Percentiles rank a stretch among this genome's conserved stretches.
Conservation (phyloP, 2,329 filamentous ascomycete species). For the Penicillium rolfsii region DNA sequence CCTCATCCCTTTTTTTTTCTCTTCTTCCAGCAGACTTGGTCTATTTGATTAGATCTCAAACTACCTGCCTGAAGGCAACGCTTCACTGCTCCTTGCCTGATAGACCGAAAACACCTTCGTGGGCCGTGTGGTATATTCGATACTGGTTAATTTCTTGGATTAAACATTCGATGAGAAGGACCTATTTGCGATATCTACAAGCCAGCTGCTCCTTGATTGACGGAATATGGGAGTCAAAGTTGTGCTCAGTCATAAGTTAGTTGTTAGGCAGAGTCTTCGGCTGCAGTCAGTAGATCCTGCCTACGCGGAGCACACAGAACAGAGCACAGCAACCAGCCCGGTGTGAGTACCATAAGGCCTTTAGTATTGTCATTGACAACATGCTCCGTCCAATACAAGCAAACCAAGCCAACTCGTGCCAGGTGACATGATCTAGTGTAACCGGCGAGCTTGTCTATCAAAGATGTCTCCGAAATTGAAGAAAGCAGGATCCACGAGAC, state of each 20-base stretch:
- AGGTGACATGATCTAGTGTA: background rate
- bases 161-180: too few species aligned
- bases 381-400: too few species aligned
- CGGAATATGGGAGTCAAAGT: too few species aligned
- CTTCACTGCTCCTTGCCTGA: background rate
- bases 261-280: too few species aligned
- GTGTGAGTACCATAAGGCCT: too few species aligned
- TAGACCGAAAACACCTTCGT: background rate
- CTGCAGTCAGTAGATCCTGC: too few species aligned
- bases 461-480: background rate
- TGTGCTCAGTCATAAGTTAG: too few species aligned
- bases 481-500: too few species aligned
- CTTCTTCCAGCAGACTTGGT: conserved; percentile 13
- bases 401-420: background rate
- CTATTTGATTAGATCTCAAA: conserved; percentile 1
- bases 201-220: too few species aligned
- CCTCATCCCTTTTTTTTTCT: background rate
- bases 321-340: too few species aligned
- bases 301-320: too few species aligned
- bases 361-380: background rate
- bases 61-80: background rate
- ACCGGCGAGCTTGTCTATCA: background rate
- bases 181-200: background rate
- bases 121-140: background rate
- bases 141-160: background rate